Percentiles rank a stretch among this genome's conserved stretches.
Evolutionary conservation across 371 early-diverging fungal species (phyloP).

Genomic region (Mucor irregularis): DNA sequence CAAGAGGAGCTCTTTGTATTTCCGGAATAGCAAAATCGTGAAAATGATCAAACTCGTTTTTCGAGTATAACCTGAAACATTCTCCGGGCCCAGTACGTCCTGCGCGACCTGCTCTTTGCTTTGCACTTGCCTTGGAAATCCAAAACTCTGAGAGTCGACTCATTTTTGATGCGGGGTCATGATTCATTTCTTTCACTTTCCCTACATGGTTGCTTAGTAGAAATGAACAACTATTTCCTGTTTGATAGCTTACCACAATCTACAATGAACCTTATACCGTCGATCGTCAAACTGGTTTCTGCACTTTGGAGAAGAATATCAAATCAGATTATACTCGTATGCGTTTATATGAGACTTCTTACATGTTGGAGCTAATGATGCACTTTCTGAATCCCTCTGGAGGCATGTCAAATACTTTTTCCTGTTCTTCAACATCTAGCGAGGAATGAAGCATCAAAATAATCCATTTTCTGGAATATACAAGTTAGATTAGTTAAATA

Average conservation of each 20-base stretch:
- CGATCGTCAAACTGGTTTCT: conserved; percentile 99
- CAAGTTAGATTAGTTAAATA: neutral
- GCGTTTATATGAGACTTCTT: too few relatives aligned
- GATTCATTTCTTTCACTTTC: conserved; percentile 69
- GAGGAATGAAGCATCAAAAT: conserved; percentile 56
- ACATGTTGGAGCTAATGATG: conserved; percentile 70
- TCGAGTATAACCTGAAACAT: conserved; percentile 96
- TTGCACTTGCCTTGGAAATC: conserved; percentile 96
- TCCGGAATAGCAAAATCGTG: conserved; percentile 86
- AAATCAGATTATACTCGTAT: too few relatives aligned
- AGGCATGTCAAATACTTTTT: conserved; percentile 53
- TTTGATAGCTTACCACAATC: conserved; percentile 96
- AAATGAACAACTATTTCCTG: too few relatives aligned
- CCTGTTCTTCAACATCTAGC: conserved; percentile 51
- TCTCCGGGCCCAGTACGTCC: conserved; percentile 97
- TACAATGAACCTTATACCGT: conserved; percentile 94
- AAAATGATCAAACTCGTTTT: conserved; percentile 93
- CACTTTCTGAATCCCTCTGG: conserved; percentile 56
- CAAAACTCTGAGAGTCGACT: conserved; percentile 74
- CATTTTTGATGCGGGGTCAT: conserved; percentile 52
- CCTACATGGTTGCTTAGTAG: too few relatives aligned
- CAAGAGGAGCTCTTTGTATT: conserved; percentile 89
- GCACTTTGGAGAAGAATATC: too few relatives aligned
- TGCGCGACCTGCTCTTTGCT: conserved; percentile 97
- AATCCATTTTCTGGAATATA: conserved; percentile 56